Conservation (phyloP, 2,329 filamentous ascomycete species). For the Fusarium nelsonii region DNA sequence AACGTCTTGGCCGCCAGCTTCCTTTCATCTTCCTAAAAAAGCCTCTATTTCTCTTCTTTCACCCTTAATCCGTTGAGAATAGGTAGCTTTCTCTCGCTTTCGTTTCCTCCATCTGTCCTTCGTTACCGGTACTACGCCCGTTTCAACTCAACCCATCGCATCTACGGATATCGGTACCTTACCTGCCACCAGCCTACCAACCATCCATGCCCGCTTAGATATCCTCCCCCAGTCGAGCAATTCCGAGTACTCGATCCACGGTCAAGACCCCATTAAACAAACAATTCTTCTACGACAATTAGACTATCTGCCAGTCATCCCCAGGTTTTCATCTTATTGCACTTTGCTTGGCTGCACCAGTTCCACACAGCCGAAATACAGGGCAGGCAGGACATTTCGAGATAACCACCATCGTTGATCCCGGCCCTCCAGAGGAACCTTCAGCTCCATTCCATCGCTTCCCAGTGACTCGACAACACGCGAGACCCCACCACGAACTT, state of each 20-base stretch:
- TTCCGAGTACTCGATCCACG: constrained; percentile 22
- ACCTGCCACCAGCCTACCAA: constrained; percentile 11
- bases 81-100: constrained; percentile 23
- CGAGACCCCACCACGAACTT: constrained; percentile 30
- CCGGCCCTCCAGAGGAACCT: constrained; percentile 14
- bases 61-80: constrained; percentile 12
- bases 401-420: constrained; percentile 29
- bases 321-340: constrained; percentile 32
- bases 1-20: constrained; percentile 25
- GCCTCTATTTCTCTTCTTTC: constrained; percentile 5
- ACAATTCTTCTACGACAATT: constrained; percentile 22
- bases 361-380: constrained; percentile 24
- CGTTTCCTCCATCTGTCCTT: constrained; percentile 34
- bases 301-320: constrained; percentile 5
- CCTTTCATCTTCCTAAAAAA: constrained; percentile 26
- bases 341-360: constrained; percentile 15
- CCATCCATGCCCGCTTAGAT: neutral
- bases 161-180: constrained; percentile 9
- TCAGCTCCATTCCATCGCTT: constrained; percentile 25
- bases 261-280: constrained; percentile 25
- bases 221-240: constrained; percentile 20
- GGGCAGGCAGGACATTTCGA: constrained; percentile 20
- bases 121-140: constrained; percentile 29
- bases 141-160: constrained; percentile 16
- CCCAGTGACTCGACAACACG: constrained; percentile 26